Base-by-base conservation (phyloP, 352 stramenopile genomes). In the Pythium phragmitis region DNA sequence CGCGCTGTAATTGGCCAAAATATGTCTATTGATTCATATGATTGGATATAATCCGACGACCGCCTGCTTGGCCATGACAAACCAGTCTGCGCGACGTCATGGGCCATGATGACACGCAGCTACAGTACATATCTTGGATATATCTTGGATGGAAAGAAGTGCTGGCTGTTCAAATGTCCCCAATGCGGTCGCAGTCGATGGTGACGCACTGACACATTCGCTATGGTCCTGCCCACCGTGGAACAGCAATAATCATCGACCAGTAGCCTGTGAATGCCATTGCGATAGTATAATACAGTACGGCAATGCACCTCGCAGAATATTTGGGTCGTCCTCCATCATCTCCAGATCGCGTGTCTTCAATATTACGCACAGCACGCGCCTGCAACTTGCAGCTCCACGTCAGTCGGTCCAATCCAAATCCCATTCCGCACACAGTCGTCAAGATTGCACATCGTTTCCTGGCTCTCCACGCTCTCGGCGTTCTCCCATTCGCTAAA, bases 401-500 rank as follows among this genome's bases (percentile, higher is more conserved):
- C 41, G 41, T 46, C 41, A 46, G 41, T 39, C 26, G 1, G 14
- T 46, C 39, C 39, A 46, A 2, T 14, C 12, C 39, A 46, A 6
- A 17, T 17, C 12, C 6, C 39, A 46, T 30, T 3, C 26, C 39
- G 16, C 13, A 61, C 55, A 61, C 55, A 4, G 36, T 16, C 45
- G 6, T n/a, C n/a, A 55, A 54, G 56, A 63, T 63, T 55, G 43
- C 56, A 36, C 26, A 30, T 30, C 1, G 26, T 30, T 30, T 28
- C 4, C 23, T 4, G 12, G 12, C 17, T 30, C 26, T 30, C 4
- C 26, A 30, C 26, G 26, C 26, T 30, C 3, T 30, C 4, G 26
- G 26, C 41, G 17, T 16, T 26, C 33, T 50, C 13, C 47, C 41
- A 66, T 66, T 66, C 41, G 60, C 41, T 49, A 3, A 60, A 53